A percentile compares a stretch with the other conserved stretches of the same genome.
phyloP scores from a whole-genome alignment of 352 stramenopile species.

The Pythium phragmitis region DNA sequence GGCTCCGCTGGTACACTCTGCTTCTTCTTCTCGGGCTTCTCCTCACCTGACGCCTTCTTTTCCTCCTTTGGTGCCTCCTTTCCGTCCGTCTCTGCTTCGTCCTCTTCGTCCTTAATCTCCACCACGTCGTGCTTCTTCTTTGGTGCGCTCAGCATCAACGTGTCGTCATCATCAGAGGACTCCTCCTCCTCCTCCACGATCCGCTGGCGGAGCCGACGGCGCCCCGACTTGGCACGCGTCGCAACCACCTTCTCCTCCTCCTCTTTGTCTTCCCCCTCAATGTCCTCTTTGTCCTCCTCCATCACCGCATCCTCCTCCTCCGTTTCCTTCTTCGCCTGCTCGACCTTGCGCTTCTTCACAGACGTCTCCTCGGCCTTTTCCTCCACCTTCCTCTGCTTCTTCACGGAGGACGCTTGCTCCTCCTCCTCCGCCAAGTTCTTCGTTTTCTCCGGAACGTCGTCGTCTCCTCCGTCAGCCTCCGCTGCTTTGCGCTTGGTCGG shows the following conservation, averaged over 20 bases:
- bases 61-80: conserved; percentile 7
- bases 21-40: conserved; percentile 16
- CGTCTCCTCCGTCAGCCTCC: background rate
- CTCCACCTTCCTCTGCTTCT: conserved; percentile 23
- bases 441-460: background rate
- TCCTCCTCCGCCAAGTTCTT: conserved; percentile 8
- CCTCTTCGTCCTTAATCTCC: conserved; percentile 24
- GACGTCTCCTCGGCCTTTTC: background rate
- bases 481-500: conserved; percentile 37
- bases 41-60: background rate
- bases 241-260: conserved; percentile 14
- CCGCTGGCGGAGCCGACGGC: conserved; percentile 59
- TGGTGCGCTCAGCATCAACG: conserved; percentile 34
- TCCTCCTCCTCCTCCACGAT: conserved; percentile 54
- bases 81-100: conserved; percentile 12
- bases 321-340: background rate
- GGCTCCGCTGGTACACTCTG: conserved; percentile 24
- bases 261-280: conserved; percentile 15
- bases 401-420: conserved; percentile 12
- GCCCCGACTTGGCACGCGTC: conserved; percentile 30
- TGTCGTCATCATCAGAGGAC: conserved; percentile 32
- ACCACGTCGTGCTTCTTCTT: conserved; percentile 24
- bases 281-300: conserved; percentile 21
- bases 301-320: conserved; percentile 34
- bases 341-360: conserved; percentile 26